Conservation (phyloP, 2,329 filamentous ascomycete species). For the Microdochium bolleyi region DNA sequence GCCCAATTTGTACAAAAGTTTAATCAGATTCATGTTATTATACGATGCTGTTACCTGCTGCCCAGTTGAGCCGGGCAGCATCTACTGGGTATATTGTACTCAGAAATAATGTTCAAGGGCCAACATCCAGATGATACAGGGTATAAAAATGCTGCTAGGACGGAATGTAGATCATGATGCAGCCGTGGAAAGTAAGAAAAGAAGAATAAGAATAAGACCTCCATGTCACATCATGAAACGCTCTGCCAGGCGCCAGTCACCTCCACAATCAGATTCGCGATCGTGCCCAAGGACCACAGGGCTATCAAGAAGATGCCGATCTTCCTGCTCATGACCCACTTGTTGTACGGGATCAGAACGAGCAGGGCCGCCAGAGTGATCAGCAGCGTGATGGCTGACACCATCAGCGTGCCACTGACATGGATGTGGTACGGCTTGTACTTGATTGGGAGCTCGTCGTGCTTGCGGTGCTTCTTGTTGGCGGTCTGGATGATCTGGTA, state of each 20-base stretch:
- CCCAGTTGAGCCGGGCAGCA: neutral
- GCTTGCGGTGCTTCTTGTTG: constrained; percentile 55
- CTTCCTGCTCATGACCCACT: constrained; percentile 74
- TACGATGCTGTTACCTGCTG: neutral
- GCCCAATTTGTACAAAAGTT: too few relatives aligned
- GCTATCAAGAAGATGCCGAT: constrained; percentile 76
- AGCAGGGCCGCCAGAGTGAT: constrained; percentile 72
- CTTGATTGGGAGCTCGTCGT: constrained; percentile 54
- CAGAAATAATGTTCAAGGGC: neutral
- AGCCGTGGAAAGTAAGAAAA: too few relatives aligned
- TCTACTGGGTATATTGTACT: constrained; percentile 1
- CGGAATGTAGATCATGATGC: too few relatives aligned
- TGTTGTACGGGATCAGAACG: constrained; percentile 74
- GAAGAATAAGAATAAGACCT: neutral
- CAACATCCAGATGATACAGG: too few relatives aligned
- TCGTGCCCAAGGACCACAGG: constrained; percentile 74
- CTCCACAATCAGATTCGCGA: constrained; percentile 77
- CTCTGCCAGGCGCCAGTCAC: constrained; percentile 45
- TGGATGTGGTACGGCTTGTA: constrained; percentile 77
- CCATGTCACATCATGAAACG: neutral
- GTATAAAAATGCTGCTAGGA: too few relatives aligned
- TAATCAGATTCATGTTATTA: neutral
- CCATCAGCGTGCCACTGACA: constrained; percentile 75
- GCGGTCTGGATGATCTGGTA: constrained; percentile 76
- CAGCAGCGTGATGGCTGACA: constrained; percentile 78